Evolutionary conservation across 2,329 filamentous ascomycete genomes (phyloP).

Genomic region (Colletotrichum tropicale): DNA sequence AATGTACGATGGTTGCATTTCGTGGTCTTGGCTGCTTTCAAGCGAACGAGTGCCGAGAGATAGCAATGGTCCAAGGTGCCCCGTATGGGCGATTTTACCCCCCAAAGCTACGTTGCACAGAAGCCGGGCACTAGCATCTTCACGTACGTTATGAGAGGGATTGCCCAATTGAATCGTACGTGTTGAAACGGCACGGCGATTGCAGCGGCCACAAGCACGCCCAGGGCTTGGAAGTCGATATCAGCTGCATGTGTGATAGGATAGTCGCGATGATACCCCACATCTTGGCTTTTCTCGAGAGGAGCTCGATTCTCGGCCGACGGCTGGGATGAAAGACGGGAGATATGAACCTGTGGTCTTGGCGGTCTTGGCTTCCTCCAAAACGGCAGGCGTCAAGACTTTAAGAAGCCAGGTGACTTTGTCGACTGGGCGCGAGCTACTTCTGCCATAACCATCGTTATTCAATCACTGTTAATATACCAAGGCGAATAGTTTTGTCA

Average conservation of each 20-base stretch:
- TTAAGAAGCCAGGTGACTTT: background rate
- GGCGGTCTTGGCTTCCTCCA: background rate
- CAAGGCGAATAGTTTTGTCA: too few relatives aligned
- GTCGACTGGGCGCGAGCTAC: background rate
- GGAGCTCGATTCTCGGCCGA: too few relatives aligned
- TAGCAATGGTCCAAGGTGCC: background rate
- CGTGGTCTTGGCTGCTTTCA: background rate
- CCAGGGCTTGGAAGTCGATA: background rate
- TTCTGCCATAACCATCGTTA: background rate
- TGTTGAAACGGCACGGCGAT: background rate
- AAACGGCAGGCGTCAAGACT: background rate
- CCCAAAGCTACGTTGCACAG: background rate
- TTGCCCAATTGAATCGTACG: background rate
- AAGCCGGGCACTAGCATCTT: background rate
- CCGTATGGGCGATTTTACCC: background rate
- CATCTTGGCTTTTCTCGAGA: background rate
- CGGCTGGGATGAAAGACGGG: background rate
- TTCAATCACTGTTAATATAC: too few relatives aligned
- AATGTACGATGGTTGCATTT: background rate
- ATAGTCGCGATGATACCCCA: background rate
- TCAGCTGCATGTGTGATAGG: background rate
- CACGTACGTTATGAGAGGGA: background rate
- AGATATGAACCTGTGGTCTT: background rate
- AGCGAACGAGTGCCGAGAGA: background rate
- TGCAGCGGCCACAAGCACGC: background rate